Evolutionary conservation across 2,329 filamentous ascomycete species (phyloP), one percentile per base, ranked within the genome.

Genomic region (Microsporum canis): DNA sequence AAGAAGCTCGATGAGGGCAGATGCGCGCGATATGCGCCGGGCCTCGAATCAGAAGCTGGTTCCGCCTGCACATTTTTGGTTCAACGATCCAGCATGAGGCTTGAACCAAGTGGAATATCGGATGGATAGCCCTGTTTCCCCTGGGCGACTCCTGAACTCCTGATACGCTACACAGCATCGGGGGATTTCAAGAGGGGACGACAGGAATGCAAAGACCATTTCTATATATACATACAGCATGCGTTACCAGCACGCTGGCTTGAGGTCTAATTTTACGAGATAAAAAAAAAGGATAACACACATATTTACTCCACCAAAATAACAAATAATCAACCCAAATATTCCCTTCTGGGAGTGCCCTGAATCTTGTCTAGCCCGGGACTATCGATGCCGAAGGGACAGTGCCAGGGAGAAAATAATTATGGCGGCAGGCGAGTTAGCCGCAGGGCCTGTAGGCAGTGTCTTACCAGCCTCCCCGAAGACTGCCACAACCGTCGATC

Each of bases 1-100:
- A 53, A 23, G 47, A 53, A 53, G 47, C 47, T 53, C 29, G 27
- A 34, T 53, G 47, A 53, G 23, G 47, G 47, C 39, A 53, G 47
- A 53, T 53, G 47, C 29, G 47, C 47, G 47, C 47, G 47, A 53
- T 53, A 53, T 53, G 47, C 47, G 47, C 47, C 47, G 14, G 31
- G 47, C 47, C 47, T 53, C 47, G 47, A 53, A 53, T 53, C 47
- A 53, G 47, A 53, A 53, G 47, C 47, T 53, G 47, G 47, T 53
- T 53, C 47, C 47, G 47, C 47, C 27, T 14, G 17, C 5, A 53
- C 47, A 4, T 33, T 8, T 17, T 12, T 49, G 17, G 6, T 17
- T 17, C 45, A 27, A 27, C 5, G 17, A 8, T 27, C 47, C 27
- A 33, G 27, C 47, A 31, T 53, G 47, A 36, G 27, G 47, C 27